phyloP scores from a whole-genome alignment of 1,284 basidiomycete genomes.

The Apiotrichum brassicae region DNA sequence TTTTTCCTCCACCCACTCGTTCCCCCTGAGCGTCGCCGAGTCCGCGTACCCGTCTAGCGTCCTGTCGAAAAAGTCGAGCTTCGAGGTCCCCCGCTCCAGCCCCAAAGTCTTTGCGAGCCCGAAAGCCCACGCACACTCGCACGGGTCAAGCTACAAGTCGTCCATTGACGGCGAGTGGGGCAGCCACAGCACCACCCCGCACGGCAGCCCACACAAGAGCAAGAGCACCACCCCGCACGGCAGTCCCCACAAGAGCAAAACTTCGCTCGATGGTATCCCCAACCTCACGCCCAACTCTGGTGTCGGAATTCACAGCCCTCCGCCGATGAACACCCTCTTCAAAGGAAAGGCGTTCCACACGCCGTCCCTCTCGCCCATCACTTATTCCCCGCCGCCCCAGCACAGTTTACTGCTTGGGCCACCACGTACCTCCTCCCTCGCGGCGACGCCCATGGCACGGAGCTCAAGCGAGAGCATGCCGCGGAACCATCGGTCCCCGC shows the following conservation, averaged over 20 bases:
- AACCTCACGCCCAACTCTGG: slow-evolving; percentile 3
- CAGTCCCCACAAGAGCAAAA: neutral
- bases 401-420: neutral
- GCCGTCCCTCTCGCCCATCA: neutral
- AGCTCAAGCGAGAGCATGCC: too few relatives aligned
- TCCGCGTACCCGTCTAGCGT: neutral
- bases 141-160: neutral
- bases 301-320: neutral
- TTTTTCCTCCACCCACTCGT: neutral
- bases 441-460: neutral
- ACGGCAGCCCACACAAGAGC: too few relatives aligned
- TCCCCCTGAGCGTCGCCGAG: neutral
- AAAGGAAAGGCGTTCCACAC: neutral
- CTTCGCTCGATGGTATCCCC: neutral
- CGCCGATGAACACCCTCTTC: neutral
- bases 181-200: neutral
- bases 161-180: neutral
- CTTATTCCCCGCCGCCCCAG: neutral
- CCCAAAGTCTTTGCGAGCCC: neutral
- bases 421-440: neutral
- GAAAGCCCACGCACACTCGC: too few relatives aligned
- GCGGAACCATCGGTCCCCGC: neutral
- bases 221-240: neutral
- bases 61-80: neutral
- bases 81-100: neutral